A percentile compares a stretch with the other conserved stretches of the same genome.
phyloP scores from a whole-genome alignment of 805 yeast genomes.

The Saccharomycopsis fermentans region DNA sequence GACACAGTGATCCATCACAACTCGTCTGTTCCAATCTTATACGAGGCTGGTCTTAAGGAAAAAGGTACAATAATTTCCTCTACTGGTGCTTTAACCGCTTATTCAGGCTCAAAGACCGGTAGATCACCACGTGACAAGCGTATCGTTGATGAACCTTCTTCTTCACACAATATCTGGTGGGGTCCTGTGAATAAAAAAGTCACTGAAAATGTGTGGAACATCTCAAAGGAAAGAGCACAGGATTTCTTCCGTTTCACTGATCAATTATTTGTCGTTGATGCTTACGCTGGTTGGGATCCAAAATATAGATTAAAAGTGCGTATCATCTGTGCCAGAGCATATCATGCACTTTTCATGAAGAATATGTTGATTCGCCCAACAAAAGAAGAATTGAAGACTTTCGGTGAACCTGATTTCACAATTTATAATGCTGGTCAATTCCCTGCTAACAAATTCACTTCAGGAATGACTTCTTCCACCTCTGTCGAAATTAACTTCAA shows the following conservation, averaged over 20 bases:
- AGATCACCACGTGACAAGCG: constrained; percentile 98
- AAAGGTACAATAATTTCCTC: constrained; percentile 85
- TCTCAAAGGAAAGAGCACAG: constrained; percentile 91
- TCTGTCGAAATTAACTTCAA: constrained; percentile 94
- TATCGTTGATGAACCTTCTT: constrained; percentile 88
- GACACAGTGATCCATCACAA: constrained; percentile 75
- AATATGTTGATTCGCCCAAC: constrained; percentile 96
- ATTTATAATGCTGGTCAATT: constrained; percentile 98
- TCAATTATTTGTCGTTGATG: constrained; percentile 89
- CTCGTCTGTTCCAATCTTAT: constrained; percentile 84
- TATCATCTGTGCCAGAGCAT: constrained; percentile 95
- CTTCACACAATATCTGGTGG: constrained; percentile 90
- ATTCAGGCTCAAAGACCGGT: constrained; percentile 92
- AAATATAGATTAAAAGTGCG: constrained; percentile 92
- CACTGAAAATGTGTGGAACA: constrained; percentile 88
- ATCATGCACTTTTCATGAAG: constrained; percentile 96
- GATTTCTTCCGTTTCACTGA: constrained; percentile 95
- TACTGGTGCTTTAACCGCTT: constrained; percentile 92
- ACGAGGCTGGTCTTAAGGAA: constrained; percentile 90
- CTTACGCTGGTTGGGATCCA: constrained; percentile 99
- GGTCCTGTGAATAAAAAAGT: constrained; percentile 97
- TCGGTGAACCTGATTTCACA: constrained; percentile 97
- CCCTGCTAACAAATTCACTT: constrained; percentile 94
- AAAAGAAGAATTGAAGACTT: constrained; percentile 72
- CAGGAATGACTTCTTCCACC: constrained; percentile 94